Conservation (phyloP, 78 protist genomes). For the Dictyostelium intermedium region DNA sequence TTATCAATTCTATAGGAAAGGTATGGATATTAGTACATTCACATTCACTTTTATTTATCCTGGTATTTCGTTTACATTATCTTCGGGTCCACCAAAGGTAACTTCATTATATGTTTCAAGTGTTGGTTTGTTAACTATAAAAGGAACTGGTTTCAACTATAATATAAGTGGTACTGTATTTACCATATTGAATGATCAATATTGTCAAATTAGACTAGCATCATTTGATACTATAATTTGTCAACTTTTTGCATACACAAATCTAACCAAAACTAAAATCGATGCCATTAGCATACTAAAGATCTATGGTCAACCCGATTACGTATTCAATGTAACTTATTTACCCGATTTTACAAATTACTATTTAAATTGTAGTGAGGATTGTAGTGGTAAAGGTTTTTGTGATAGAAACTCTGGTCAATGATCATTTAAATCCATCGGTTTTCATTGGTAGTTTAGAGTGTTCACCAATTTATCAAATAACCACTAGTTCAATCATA, state of each 20-base stretch:
- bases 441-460: neutral
- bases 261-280: neutral
- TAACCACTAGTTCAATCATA: neutral
- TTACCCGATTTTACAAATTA: slow-evolving; percentile 5
- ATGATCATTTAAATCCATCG: neutral
- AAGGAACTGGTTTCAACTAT: neutral
- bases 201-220: neutral
- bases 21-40: neutral
- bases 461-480: neutral
- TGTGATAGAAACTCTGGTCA: slow-evolving; percentile 1
- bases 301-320: neutral
- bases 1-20: neutral
- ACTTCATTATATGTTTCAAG: neutral
- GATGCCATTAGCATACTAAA: neutral
- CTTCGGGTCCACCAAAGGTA: neutral
- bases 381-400: neutral
- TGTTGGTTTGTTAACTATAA: neutral
- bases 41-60: neutral
- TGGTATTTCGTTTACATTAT: neutral
- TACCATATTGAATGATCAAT: neutral
- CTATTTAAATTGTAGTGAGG: neutral
- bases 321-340: neutral
- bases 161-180: neutral
- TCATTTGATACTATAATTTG: neutral
- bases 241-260: neutral